phyloP scores from a whole-genome alignment of 1,284 basidiomycete species.

The Leccinum pseudoinsigne region DNA sequence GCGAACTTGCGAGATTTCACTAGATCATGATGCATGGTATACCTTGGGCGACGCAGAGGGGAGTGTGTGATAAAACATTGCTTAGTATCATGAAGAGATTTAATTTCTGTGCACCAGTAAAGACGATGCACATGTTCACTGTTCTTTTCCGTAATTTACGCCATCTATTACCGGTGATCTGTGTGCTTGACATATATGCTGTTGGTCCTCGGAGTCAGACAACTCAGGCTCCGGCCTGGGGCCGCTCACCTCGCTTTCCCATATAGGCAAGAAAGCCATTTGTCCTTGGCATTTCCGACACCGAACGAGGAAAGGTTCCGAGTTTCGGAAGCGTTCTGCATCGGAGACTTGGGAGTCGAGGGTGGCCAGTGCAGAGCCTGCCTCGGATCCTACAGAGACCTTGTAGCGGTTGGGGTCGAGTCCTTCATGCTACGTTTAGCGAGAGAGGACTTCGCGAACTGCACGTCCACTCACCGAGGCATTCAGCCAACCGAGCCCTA shows the following conservation, averaged over 20 bases:
- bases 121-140: too few species aligned
- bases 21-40: too few species aligned
- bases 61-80: too few species aligned
- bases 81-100: too few species aligned
- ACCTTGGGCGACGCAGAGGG: too few species aligned
- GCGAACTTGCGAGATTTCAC: too few species aligned
- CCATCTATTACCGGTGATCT: too few species aligned
- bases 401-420: conserved; percentile 86
- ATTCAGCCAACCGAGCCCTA: conserved; percentile 88
- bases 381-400: conserved; percentile 50
- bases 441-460: neutral
- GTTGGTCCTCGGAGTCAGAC: too few species aligned
- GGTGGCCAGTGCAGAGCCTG: conserved; percentile 69
- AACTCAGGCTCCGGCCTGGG: too few species aligned
- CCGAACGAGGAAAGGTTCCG: conserved; percentile 65
- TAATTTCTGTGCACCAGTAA: too few species aligned
- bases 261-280: conserved; percentile 65
- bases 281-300: conserved; percentile 74
- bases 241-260: conserved; percentile 58
- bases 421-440: conserved; percentile 43
- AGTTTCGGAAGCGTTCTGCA: conserved; percentile 81
- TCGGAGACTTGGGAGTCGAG: conserved; percentile 93
- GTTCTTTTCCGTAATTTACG: too few species aligned
- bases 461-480: conserved; percentile 65
- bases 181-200: too few species aligned